These are phyloP conservation scores for Lobosporangium transversale DNA, from an alignment of 192 early-diverging fungal species.

Conservation along the genomic window DNA sequence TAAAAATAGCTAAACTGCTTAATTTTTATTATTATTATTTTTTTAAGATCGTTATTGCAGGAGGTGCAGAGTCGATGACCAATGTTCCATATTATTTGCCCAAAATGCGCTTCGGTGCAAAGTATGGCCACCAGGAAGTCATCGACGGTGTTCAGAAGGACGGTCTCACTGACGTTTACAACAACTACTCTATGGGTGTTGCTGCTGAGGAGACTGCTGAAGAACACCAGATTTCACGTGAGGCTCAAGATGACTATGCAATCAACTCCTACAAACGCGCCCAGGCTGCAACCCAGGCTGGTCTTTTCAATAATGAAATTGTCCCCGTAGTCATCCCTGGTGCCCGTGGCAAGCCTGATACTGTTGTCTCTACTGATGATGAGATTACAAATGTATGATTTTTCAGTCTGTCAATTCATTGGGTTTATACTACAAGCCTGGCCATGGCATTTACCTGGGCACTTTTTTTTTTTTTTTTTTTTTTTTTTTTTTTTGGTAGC, in stretches of 20 bases:
- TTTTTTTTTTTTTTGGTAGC: slow-evolving; percentile 14
- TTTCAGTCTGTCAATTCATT: background rate
- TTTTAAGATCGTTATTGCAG: slow-evolving; percentile 76
- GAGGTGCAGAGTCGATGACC: slow-evolving; percentile 85
- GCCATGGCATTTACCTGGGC: too few relatives aligned
- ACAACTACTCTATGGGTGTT: slow-evolving; percentile 79
- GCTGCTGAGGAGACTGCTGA: slow-evolving; percentile 84
- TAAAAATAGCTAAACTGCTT: too few relatives aligned
- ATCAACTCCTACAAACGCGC: slow-evolving; percentile 82
- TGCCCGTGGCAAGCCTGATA: slow-evolving; percentile 72
- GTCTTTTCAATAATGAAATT: slow-evolving; percentile 74
- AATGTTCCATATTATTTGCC: slow-evolving; percentile 86
- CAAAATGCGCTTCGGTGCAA: slow-evolving; percentile 79
- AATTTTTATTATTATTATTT: too few relatives aligned
- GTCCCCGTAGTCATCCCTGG: slow-evolving; percentile 74
- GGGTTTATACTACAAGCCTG: too few relatives aligned
- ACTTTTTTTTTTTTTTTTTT: too few relatives aligned
- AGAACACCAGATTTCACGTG: slow-evolving; percentile 80
- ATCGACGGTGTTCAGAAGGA: slow-evolving; percentile 81
- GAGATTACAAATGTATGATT: slow-evolving; percentile 64
- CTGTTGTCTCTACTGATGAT: slow-evolving; percentile 69
- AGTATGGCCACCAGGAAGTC: slow-evolving; percentile 76
- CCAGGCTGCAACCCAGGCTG: slow-evolving; percentile 69
- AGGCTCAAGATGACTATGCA: slow-evolving; percentile 84
- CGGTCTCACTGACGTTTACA: slow-evolving; percentile 81